Evolutionary conservation across 148 eudicot genomes (phyloP), one percentile per base, ranked within the genome.

Genomic region (Fallopia convolvulus): DNA sequence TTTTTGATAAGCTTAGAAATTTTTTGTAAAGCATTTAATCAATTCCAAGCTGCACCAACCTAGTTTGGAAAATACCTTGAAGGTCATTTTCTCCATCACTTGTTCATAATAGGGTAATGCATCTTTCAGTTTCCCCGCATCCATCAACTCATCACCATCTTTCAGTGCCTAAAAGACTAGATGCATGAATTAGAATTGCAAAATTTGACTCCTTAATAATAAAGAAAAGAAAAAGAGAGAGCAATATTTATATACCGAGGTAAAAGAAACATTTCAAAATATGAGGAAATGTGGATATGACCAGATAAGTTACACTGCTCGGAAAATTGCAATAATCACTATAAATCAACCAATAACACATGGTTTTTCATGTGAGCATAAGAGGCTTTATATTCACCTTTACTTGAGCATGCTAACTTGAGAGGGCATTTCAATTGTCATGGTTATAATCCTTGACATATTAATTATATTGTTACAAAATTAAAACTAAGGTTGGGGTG

Each of bases 111-210:
- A 90, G 48, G 95, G 91, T 66, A 92, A 79, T 75, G 98, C 98
- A 65, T 89, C 95, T 82, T 89, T 87, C 79, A 94, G 89, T 76
- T 85, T 88, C 55, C 98, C 98, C 32, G 76, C 79, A 81, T 94
- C 95, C 98, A 94, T 92, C 85, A 92, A 82, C 11, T 83, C 83
- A 77, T 94, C 93, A 21, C 98, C 98, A n/a, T 92, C 93, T 75
- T 82, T 84, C 87, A 92, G 77, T 75, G 88, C 91, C 98, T 94
- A 90, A 48, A 85, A 66, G 82, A 80, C 85, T 80, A 85, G 74
- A 85, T 18, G 76, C 79, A 80, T 44, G 60, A 36, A 78, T 85
- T 80, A 85, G 83, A 63, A 48, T 15, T n/a, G 2, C 18, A 40
- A 18, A 40, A 7, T 12, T 72, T 72, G 5, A 3, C 17, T 15